A percentile compares a stretch with the other conserved stretches of the same genome.
These are phyloP conservation scores for Exophiala phaeomuriformis DNA, from an alignment of 2,329 filamentous ascomycete genomes.

Conservation along the genomic window DNA sequence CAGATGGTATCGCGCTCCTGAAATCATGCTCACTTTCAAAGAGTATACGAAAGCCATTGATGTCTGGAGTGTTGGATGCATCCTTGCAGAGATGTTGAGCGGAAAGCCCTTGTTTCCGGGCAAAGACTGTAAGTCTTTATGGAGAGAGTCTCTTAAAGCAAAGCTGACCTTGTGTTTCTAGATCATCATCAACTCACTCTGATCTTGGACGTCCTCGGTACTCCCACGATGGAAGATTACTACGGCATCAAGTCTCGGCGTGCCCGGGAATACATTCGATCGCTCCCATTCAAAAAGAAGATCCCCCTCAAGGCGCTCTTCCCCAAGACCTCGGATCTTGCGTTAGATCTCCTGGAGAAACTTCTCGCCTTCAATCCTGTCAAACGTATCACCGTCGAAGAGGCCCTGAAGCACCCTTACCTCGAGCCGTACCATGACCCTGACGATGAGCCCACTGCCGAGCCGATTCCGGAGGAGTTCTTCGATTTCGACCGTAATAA, in stretches of 20 bases:
- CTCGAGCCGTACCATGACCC: slow-evolving; percentile 98
- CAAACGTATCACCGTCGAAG: slow-evolving; percentile 96
- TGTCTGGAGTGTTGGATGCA: slow-evolving; percentile 98
- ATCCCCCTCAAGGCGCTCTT: slow-evolving; percentile 95
- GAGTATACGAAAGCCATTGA: slow-evolving; percentile 99
- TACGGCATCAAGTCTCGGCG: slow-evolving; percentile 99
- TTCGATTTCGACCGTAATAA: slow-evolving; percentile 99
- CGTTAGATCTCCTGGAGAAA: slow-evolving; percentile 89
- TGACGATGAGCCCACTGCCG: slow-evolving; percentile 93
- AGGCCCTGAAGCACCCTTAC: slow-evolving; percentile 94
- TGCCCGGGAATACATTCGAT: slow-evolving; percentile 95
- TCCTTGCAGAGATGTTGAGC: slow-evolving; percentile 96
- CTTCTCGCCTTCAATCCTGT: slow-evolving; percentile 96
- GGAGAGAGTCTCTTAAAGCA: slow-evolving; percentile 86
- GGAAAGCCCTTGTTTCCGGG: slow-evolving; percentile 97
- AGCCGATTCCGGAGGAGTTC: slow-evolving; percentile 96
- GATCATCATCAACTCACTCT: slow-evolving; percentile 97
- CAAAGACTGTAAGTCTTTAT: slow-evolving; percentile 74
- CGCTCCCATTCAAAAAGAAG: slow-evolving; percentile 99
- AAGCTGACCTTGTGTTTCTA: slow-evolving; percentile 71
- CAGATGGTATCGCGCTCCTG: slow-evolving; percentile 95
- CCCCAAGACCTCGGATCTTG: slow-evolving; percentile 97
- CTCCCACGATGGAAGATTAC: slow-evolving; percentile 99
- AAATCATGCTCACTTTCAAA: slow-evolving; percentile 99
- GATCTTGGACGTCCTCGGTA: slow-evolving; percentile 93